Evolutionary conservation across 2,329 filamentous ascomycete species (phyloP).

Genomic region (Xylariaceae sp.): DNA sequence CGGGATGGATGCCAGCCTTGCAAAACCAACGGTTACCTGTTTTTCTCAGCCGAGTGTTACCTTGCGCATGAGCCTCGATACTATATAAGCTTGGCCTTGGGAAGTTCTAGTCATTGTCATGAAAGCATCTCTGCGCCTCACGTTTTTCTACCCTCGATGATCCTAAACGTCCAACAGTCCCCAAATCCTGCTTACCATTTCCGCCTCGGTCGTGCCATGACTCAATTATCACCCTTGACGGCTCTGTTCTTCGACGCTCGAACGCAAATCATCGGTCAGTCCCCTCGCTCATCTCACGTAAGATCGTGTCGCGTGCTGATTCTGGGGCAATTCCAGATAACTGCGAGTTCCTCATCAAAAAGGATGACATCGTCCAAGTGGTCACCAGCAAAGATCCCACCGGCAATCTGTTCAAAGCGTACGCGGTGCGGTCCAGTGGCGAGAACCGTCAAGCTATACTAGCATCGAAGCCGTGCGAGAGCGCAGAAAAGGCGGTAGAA

Average conservation of each 20-base stretch:
- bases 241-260: slow-evolving; percentile 24
- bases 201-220: slow-evolving; percentile 21
- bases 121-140: background rate
- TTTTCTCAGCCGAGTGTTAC: background rate
- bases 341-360: slow-evolving; percentile 31
- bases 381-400: slow-evolving; percentile 24
- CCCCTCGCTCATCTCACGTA: slow-evolving; percentile 1
- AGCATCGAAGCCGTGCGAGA: slow-evolving; percentile 23
- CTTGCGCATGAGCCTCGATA: slow-evolving; percentile 3
- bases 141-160: slow-evolving; percentile 22
- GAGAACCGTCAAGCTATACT: slow-evolving; percentile 25
- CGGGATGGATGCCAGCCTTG: slow-evolving; percentile 7
- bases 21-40: slow-evolving; percentile 1
- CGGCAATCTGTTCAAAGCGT: slow-evolving; percentile 26
- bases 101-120: background rate
- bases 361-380: slow-evolving; percentile 28
- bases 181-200: slow-evolving; percentile 9
- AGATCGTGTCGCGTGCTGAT: slow-evolving; percentile 3
- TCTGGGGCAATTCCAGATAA: slow-evolving; percentile 27
- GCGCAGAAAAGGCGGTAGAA: slow-evolving; percentile 23
- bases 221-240: slow-evolving; percentile 3
- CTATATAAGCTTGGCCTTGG: background rate
- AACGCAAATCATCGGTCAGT: slow-evolving; percentile 29
- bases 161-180: slow-evolving; percentile 23
- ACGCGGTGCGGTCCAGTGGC: slow-evolving; percentile 26